Evolutionary conservation across 352 stramenopile species (phyloP).

Genomic region (Pythium insidiosum): DNA sequence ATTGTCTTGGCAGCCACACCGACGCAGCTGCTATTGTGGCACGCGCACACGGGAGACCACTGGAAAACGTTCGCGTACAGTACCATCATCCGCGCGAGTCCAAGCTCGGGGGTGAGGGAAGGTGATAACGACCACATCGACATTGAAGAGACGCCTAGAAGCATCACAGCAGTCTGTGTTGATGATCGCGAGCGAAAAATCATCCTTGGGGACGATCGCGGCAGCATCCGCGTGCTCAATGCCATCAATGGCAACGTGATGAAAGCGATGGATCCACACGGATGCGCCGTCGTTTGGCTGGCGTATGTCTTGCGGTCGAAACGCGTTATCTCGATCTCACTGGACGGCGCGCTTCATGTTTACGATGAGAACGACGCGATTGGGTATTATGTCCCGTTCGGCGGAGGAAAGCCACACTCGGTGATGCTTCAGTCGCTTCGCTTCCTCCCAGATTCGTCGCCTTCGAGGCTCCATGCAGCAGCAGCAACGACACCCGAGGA

Average conservation of each 20-base stretch:
- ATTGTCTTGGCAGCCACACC: conserved; percentile 45
- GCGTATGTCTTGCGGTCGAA: conserved; percentile 55
- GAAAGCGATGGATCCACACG: conserved; percentile 67
- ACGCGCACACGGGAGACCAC: conserved; percentile 33
- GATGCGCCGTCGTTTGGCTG: conserved; percentile 29
- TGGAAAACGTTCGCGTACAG: conserved; percentile 50
- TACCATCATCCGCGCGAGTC: conserved; percentile 19
- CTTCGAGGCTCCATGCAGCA: neutral
- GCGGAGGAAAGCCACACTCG: conserved; percentile 37
- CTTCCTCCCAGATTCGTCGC: conserved; percentile 22
- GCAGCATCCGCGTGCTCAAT: conserved; percentile 63
- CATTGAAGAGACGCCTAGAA: conserved; percentile 6
- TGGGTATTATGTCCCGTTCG: conserved; percentile 65
- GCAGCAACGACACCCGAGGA: neutral
- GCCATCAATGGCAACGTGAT: conserved; percentile 75
- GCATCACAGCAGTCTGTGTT: conserved; percentile 65
- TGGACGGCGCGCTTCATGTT: conserved; percentile 52
- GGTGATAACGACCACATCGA: neutral
- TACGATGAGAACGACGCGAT: conserved; percentile 63
- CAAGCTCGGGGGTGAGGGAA: conserved; percentile 5
- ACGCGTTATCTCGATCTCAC: conserved; percentile 51
- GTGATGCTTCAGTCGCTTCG: conserved; percentile 52
- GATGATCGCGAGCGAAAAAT: conserved; percentile 80
- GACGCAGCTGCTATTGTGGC: conserved; percentile 52
- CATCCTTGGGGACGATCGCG: conserved; percentile 63